Conservation (phyloP, 768 basidiomycete species). For the Cystobasidium onofrii region DNA sequence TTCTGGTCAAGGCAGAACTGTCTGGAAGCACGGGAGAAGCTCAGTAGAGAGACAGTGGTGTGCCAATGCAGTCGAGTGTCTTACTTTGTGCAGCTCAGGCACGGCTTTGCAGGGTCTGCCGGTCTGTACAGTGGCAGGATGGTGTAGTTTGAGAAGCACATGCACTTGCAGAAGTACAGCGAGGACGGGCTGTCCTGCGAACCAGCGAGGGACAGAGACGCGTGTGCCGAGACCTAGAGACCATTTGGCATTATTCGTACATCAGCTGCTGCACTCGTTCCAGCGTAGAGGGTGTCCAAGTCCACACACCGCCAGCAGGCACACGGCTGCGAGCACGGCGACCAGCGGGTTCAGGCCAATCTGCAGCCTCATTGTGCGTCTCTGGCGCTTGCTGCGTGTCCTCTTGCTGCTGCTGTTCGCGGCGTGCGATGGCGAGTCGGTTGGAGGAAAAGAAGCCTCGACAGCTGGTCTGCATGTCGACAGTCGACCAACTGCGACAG, state of each 20-base stretch:
- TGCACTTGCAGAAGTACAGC: slow-evolving; percentile 42
- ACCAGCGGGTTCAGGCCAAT: not conserved
- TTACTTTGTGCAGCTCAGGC: slow-evolving; percentile 46
- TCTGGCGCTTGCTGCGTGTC: not conserved
- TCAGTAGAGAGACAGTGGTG: too few relatives aligned
- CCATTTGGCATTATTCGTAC: not conserved
- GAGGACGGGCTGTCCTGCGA: slow-evolving; percentile 16
- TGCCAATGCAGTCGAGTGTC: not conserved
- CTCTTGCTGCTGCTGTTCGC: not conserved
- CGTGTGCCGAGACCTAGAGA: not conserved
- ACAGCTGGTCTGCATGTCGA: not conserved
- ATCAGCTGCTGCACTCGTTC: not conserved
- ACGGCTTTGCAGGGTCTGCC: slow-evolving; percentile 46
- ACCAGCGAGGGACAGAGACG: slow-evolving; percentile 13
- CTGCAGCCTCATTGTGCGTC: not conserved
- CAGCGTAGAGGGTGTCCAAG: not conserved
- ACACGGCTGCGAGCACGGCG: not conserved
- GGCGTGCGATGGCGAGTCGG: not conserved
- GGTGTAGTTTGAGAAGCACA: slow-evolving; percentile 48
- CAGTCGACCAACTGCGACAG: not conserved
- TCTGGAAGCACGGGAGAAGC: not conserved
- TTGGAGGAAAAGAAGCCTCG: not conserved
- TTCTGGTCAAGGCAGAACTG: slow-evolving; percentile 50
- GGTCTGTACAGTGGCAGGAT: slow-evolving; percentile 48
- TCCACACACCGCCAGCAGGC: not conserved